Evolutionary conservation across 2,329 filamentous ascomycete genomes (phyloP), one percentile per base, ranked within the genome.

Genomic region (Ophioceras dolichostomum): DNA sequence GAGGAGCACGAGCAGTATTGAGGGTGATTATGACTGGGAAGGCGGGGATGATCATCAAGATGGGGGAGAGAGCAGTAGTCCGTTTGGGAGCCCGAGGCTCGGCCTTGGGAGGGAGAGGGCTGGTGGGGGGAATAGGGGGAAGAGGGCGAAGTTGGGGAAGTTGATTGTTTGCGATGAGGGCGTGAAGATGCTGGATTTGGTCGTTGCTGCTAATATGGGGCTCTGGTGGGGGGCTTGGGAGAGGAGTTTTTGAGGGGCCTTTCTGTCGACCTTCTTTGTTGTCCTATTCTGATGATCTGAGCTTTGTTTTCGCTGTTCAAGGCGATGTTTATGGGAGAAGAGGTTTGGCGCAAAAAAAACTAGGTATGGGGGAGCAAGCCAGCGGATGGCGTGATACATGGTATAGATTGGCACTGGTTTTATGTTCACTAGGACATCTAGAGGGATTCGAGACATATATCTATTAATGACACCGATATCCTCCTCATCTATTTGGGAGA

Each of bases 201-300:
- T 94, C 0, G 85, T 98, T 16, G 85, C 89, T 4, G 83, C 87
- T 10, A 95, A 94, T 53, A 74, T 98, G 60, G 86, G 83, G 1
- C 64, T 96, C 13, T 98, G 88, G 85, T 96, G 89, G 88, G 78
- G 79, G 48, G 77, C 83, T 4, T 95, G 87, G 73, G 81, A 85
- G 49, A 68, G 62, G 49, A 67, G 59, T 51, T 61, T 56, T 22
- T 53, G 39, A 44, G 13, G 14, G 13, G 32, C 30, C 14, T n/a
- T 14, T 14, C 13, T 30, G 14, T 3, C 28, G 28, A 29, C 4
- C 5, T 29, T 29, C 16, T 13, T 8, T n/a, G 28, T 30, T 29
- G n/a, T 29, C 17, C 17, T 14, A 6, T 29, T 14, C 27, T 29
- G 14, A 28, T 20, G 10, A 10, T 8, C 13, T 4, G 7, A 30